Percentiles rank a stretch among this genome's conserved stretches.
Evolutionary conservation across 2,329 filamentous ascomycete genomes (phyloP).

Genomic region (Fusarium nodosum): DNA sequence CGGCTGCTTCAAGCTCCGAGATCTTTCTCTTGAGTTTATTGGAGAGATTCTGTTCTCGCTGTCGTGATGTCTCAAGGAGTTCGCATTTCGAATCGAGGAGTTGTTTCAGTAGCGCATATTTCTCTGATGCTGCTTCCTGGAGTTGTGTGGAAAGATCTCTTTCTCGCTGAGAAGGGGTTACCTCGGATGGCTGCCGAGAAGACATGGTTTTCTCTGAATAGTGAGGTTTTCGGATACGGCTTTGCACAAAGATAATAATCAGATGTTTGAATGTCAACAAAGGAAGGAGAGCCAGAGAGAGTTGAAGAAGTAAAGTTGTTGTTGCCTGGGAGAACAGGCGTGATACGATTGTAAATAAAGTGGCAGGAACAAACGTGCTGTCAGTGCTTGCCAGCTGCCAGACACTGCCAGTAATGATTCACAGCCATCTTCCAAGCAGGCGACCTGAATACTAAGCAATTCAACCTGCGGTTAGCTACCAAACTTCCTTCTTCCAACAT

Average conservation of each 20-base stretch:
- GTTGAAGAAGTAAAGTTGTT: background rate
- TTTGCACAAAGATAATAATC: background rate
- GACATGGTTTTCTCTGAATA: conserved; percentile 7
- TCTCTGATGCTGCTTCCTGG: conserved; percentile 12
- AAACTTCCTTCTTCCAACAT: background rate
- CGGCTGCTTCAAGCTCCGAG: background rate
- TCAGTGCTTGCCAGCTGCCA: background rate
- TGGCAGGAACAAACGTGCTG: background rate
- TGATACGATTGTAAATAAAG: background rate
- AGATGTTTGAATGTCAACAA: background rate
- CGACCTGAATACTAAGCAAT: background rate
- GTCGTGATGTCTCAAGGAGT: conserved; percentile 16
- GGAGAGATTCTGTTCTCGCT: conserved; percentile 10
- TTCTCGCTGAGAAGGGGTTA: conserved; percentile 11
- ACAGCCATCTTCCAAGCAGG: background rate
- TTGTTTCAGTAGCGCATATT: conserved; percentile 5
- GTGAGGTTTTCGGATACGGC: background rate
- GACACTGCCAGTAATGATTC: background rate
- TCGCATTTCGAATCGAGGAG: conserved; percentile 16
- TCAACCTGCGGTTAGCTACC: no score
- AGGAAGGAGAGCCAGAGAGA: background rate
- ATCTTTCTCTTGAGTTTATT: conserved; percentile 1
- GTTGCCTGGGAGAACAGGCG: background rate
- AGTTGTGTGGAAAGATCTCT: conserved; percentile 21
- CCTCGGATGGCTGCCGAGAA: background rate